Conservation (phyloP, 331 rosid species). For the Arachis monticola region DNA sequence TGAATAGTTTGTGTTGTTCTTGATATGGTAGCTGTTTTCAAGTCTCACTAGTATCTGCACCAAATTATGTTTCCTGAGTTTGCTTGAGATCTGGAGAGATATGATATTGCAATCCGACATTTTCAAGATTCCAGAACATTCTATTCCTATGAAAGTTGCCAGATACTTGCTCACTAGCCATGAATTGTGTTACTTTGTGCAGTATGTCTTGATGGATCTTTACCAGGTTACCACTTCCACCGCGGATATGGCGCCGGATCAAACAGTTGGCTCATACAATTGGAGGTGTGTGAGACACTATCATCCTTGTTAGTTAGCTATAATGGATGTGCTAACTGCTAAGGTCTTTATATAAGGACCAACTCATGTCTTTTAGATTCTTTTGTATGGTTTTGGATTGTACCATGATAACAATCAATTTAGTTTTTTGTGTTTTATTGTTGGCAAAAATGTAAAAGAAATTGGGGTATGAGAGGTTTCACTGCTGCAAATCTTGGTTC, state of each 20-base stretch:
- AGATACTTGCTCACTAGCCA: constrained; percentile 15
- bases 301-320: constrained; percentile 3
- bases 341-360: background rate
- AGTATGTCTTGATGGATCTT: constrained; percentile 90
- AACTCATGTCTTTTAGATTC: background rate
- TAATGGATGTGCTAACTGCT: constrained; percentile 15
- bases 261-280: constrained; percentile 73
- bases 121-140: constrained; percentile 28
- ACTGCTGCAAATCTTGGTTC: constrained; percentile 8
- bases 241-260: constrained; percentile 71
- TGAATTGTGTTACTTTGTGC: constrained; percentile 40
- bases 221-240: constrained; percentile 81
- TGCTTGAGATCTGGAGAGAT: constrained; percentile 41
- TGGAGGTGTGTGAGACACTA: constrained; percentile 61
- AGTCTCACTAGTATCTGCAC: background rate
- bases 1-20: constrained; percentile 24
- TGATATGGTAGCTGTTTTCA: background rate
- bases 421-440: background rate
- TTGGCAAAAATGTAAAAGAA: background rate
- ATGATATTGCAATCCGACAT: constrained; percentile 35
- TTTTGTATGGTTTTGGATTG: constrained; percentile 5
- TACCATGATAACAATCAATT: background rate
- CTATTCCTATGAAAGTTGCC: constrained; percentile 10
- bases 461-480: background rate
- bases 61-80: constrained; percentile 8